These are phyloP conservation scores for Ilyonectria sp. DNA, from an alignment of 2,329 filamentous ascomycete genomes.

Conservation along the genomic window DNA sequence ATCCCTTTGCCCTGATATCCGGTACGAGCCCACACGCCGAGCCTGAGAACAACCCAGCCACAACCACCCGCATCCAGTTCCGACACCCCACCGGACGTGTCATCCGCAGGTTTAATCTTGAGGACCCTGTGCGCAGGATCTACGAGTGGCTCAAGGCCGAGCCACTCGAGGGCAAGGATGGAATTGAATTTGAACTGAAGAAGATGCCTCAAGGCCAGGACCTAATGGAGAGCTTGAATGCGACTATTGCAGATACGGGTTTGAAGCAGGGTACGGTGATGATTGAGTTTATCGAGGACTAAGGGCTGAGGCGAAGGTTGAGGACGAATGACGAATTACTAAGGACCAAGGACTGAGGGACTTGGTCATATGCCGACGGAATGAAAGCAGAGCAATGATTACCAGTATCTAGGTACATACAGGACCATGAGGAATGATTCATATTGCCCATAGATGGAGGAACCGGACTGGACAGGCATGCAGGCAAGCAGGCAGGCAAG, in stretches of 20 bases:
- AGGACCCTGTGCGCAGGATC: conserved; percentile 84
- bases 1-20: conserved; percentile 79
- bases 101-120: conserved; percentile 85
- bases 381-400: conserved; percentile 3
- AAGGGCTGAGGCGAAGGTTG: conserved; percentile 8
- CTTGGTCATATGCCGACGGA: conserved; percentile 1
- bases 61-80: conserved; percentile 93
- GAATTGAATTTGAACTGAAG: conserved; percentile 88
- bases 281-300: conserved; percentile 86
- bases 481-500: conserved; percentile 15
- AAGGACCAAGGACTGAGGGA: background rate
- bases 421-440: conserved; percentile 16
- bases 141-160: conserved; percentile 98
- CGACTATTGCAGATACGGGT: conserved; percentile 84
- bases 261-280: conserved; percentile 95
- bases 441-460: conserved; percentile 29
- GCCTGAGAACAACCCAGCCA: conserved; percentile 78
- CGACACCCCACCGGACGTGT: conserved; percentile 87
- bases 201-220: conserved; percentile 85
- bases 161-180: conserved; percentile 84
- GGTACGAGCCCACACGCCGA: conserved; percentile 82
- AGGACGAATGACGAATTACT: background rate
- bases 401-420: conserved; percentile 20
- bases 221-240: conserved; percentile 81
- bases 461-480: conserved; percentile 13